Evolutionary conservation across 495 filamentous ascomycete genomes (phyloP), one percentile per base, ranked within the genome.

Genomic region (Chaetomidium leptoderma): DNA sequence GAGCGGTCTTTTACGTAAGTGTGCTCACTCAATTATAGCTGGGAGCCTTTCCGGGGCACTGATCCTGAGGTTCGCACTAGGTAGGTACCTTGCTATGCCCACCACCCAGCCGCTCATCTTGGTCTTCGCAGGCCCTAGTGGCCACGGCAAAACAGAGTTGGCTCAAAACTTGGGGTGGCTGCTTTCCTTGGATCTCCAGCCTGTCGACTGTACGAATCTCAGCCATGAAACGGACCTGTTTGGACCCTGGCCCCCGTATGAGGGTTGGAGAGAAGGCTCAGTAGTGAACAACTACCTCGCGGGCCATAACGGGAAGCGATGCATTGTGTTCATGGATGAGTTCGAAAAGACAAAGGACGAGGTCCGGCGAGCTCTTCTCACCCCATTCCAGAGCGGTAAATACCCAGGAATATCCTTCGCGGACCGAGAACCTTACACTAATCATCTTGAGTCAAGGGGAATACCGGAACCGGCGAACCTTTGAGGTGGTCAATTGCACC

Each of bases 301-400:
- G 1, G 52, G 46, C n/a, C 66, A 79, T 35, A 63, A 59, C 16
- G 76, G 72, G 16, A 29, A 71, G 48, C 62, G 69, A 23, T 69
- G 68, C 27, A 72, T 85, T 8, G 76, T 84, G 2, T 83, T 81
- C 56, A 57, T 85, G 9, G 81, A 84, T 48, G 80, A 84, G 44
- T 83, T 85, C 36, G 81, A 84, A 29, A 84, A 84, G 64, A 81
- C 80, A 16, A 72, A 63, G 8, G 19, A 66, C 2, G 70, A 73
- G 4, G 68, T 78, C 16, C 71, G 71, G 13, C 58, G 76, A 26
- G 64, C 74, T 24, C 66, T 81, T 37, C 58, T 82, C 0, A 42
- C 74, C 27, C 72, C 72, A 2, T 79, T 82, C 53, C 70, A 79
- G 13, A 70, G 71, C 55, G 75, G 75, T 76, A 66, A 52, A 13